These are phyloP conservation scores for Pseudogymnoascus sp. DNA, from an alignment of 2,329 filamentous ascomycete species.

Conservation along the genomic window DNA sequence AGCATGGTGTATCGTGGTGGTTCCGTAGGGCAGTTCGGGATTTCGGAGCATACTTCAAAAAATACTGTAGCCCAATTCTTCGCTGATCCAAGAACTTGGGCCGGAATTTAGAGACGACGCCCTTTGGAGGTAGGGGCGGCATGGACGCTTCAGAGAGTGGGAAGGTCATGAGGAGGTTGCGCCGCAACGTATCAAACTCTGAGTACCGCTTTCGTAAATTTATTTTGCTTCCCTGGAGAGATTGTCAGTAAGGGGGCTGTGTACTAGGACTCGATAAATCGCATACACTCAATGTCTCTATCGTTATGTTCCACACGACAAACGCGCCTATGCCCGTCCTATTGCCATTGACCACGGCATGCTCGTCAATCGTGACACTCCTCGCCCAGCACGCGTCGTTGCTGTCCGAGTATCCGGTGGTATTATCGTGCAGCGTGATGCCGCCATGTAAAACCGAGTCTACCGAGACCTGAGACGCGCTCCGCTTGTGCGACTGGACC, in stretches of 20 bases:
- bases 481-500: slow-evolving; percentile 25
- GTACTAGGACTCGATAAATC: slow-evolving; percentile 10
- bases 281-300: slow-evolving; percentile 75
- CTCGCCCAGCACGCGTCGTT: slow-evolving; percentile 56
- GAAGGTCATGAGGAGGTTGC: slow-evolving; percentile 67
- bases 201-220: slow-evolving; percentile 71
- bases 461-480: slow-evolving; percentile 38
- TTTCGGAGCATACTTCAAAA: slow-evolving; percentile 64
- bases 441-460: slow-evolving; percentile 40
- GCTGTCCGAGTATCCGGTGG: slow-evolving; percentile 36
- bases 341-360: slow-evolving; percentile 40
- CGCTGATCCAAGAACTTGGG: slow-evolving; percentile 79
- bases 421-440: slow-evolving; percentile 54
- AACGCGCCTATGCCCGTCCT: slow-evolving; percentile 59
- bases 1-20: slow-evolving; percentile 9
- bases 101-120: slow-evolving; percentile 76
- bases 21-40: background rate
- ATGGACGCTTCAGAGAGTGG: slow-evolving; percentile 78
- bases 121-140: slow-evolving; percentile 85
- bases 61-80: slow-evolving; percentile 77
- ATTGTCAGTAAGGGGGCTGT: slow-evolving; percentile 10
- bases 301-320: slow-evolving; percentile 85
- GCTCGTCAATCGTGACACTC: slow-evolving; percentile 50
- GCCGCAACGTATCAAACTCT: slow-evolving; percentile 79
- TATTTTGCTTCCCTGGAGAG: slow-evolving; percentile 47